Conservation (phyloP, 192 early-diverging fungal species). For the Backusella sp. region DNA sequence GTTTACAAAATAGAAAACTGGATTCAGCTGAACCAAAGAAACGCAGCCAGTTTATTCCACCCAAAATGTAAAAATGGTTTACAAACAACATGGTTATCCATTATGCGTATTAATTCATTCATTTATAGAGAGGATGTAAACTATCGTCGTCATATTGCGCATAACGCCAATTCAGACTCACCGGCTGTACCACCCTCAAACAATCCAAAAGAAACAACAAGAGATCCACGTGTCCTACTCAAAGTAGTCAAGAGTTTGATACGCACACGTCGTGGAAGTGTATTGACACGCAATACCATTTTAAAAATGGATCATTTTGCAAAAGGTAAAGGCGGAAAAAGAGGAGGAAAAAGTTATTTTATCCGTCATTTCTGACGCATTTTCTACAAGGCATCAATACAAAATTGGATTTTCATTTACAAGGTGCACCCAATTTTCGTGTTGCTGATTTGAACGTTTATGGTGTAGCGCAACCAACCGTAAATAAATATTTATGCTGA, state of each 20-base stretch:
- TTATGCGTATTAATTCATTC: background rate
- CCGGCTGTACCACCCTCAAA: background rate
- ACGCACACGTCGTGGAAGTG: slow-evolving; percentile 46
- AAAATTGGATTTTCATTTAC: slow-evolving; percentile 56
- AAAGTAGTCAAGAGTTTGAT: slow-evolving; percentile 45
- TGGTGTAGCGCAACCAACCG: slow-evolving; percentile 64
- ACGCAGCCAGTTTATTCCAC: slow-evolving; percentile 5
- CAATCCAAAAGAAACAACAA: background rate
- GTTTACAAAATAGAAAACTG: slow-evolving; percentile 1
- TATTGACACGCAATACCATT: slow-evolving; percentile 50
- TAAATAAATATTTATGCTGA: slow-evolving; percentile 8
- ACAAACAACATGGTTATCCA: background rate
- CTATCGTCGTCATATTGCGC: background rate
- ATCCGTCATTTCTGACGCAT: background rate
- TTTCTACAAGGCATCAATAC: slow-evolving; percentile 28
- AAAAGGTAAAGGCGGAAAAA: slow-evolving; percentile 20
- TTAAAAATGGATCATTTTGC: slow-evolving; percentile 61
- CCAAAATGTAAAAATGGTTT: background rate
- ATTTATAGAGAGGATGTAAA: background rate
- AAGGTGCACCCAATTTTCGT: slow-evolving; percentile 69
- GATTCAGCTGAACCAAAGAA: background rate
- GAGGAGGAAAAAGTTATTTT: background rate
- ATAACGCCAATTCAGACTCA: background rate
- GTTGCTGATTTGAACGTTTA: slow-evolving; percentile 56
- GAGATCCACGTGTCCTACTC: slow-evolving; percentile 38